phyloP scores from a whole-genome alignment of 2,329 filamentous ascomycete species.

The Fusarium phyllophilum region DNA sequence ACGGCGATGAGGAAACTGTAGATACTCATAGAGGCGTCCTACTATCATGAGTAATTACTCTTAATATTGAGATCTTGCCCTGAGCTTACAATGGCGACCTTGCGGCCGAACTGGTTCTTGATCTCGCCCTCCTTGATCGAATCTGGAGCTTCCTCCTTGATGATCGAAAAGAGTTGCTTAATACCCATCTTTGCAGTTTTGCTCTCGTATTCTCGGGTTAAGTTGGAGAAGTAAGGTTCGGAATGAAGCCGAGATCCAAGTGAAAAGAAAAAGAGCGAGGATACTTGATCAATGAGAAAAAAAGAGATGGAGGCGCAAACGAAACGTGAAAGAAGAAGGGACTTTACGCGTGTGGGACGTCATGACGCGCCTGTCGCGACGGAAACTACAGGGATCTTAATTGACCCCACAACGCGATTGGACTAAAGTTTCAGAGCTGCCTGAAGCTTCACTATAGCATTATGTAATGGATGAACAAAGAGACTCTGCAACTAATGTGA shows the following conservation, averaged over 20 bases:
- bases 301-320: slow-evolving; percentile 12
- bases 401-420: slow-evolving; percentile 42
- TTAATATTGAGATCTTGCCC: not conserved
- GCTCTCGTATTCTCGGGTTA: not conserved
- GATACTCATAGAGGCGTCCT: slow-evolving; percentile 87
- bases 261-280: not conserved
- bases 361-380: slow-evolving; percentile 47
- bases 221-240: not conserved
- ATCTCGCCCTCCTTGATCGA: slow-evolving; percentile 97
- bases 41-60: slow-evolving; percentile 6
- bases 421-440: not conserved
- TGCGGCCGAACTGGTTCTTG: slow-evolving; percentile 98
- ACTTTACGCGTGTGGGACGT: slow-evolving; percentile 41
- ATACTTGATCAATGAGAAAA: not conserved
- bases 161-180: slow-evolving; percentile 81
- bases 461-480: not conserved
- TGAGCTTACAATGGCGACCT: slow-evolving; percentile 88
- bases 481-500: not conserved
- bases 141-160: slow-evolving; percentile 93
- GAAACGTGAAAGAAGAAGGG: slow-evolving; percentile 26
- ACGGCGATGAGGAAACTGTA: slow-evolving; percentile 99
- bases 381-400: slow-evolving; percentile 45
- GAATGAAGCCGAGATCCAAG: not conserved
- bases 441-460: not conserved
- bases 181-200: slow-evolving; percentile 64